phyloP scores from a whole-genome alignment of 345 rosid genomes.

The Gossypium bickii region DNA sequence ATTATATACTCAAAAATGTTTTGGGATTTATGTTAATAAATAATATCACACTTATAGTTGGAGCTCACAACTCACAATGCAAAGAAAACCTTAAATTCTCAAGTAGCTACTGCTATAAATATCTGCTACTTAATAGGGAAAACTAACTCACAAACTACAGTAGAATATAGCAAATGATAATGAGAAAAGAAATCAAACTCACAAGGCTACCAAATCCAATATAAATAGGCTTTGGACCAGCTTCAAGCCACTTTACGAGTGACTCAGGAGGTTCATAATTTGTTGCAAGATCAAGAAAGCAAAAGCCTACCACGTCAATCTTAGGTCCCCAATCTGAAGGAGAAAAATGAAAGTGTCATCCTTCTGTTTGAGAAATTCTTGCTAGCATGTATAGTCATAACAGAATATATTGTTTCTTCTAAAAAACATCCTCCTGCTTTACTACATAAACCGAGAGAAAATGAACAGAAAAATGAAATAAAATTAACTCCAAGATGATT shows the following conservation, averaged over 20 bases:
- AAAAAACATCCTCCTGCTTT: background rate
- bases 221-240: constrained; percentile 88
- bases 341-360: constrained; percentile 19
- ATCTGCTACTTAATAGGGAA: background rate
- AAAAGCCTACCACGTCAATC: constrained; percentile 94
- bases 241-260: constrained; percentile 82
- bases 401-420: background rate
- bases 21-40: background rate
- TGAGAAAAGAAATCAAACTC: constrained; percentile 33
- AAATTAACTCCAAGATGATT: background rate
- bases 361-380: constrained; percentile 10
- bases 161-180: background rate
- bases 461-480: background rate
- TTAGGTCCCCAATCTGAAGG: constrained; percentile 94
- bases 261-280: constrained; percentile 91
- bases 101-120: background rate
- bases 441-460: background rate
- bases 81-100: constrained; percentile 3
- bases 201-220: constrained; percentile 99
- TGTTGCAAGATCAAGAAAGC: constrained; percentile 97
- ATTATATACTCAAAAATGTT: background rate
- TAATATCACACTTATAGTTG: background rate
- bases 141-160: background rate
- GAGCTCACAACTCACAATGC: background rate
- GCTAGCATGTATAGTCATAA: background rate